A percentile compares a stretch with the other conserved stretches of the same genome.
These are phyloP conservation scores for Yamadazyma atmosphaerica DNA, from an alignment of 1,139 yeast species.

Conservation along the genomic window DNA sequence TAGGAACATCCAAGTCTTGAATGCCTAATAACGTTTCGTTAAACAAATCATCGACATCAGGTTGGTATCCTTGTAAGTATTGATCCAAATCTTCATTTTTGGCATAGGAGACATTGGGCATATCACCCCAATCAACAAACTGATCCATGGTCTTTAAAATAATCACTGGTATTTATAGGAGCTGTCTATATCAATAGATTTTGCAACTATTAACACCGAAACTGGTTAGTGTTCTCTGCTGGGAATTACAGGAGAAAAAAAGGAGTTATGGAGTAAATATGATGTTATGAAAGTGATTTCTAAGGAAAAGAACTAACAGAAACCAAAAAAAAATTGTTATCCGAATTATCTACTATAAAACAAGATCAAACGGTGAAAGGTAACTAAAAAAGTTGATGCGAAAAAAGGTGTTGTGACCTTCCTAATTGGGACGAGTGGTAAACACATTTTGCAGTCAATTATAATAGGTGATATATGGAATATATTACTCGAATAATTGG, in stretches of 20 bases:
- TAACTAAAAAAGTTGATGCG: constrained; percentile 1
- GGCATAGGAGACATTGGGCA: constrained; percentile 23
- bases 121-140: constrained; percentile 36
- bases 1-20: constrained; percentile 56
- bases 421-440: constrained; percentile 1
- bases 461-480: background rate
- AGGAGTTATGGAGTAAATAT: background rate
- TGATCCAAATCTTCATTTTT: constrained; percentile 46
- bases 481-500: background rate
- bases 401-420: background rate
- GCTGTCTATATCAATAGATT: background rate
- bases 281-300: background rate
- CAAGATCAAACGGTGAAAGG: background rate
- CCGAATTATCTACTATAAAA: background rate
- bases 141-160: constrained; percentile 25
- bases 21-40: constrained; percentile 46
- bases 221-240: too few relatives aligned
- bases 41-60: constrained; percentile 43
- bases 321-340: background rate
- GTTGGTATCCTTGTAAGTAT: constrained; percentile 26
- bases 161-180: too few relatives aligned
- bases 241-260: background rate
- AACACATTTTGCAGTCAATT: constrained; percentile 1
- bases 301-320: background rate
- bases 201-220: background rate